Evolutionary conservation across 441 rosid species (phyloP), one percentile per base, ranked within the genome.

Genomic region (Capsella rubella): DNA sequence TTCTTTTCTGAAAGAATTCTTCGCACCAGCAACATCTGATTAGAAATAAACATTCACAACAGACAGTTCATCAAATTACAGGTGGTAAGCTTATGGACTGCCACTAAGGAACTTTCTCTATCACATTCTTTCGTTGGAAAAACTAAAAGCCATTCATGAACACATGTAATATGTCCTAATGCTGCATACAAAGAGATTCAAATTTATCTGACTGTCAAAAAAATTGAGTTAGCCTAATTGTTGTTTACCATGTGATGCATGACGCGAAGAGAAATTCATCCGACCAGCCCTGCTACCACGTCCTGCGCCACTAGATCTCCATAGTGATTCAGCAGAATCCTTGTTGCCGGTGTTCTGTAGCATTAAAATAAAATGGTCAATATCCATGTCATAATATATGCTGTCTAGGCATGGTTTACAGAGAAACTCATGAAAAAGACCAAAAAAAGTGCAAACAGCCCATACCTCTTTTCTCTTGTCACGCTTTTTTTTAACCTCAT

Each of bases 401-500:
- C 6, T 42, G 11, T 71, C 18, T 15, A 13, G 57, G 53, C 50
- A 68, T 34, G 15, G n/a, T 32, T 62, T 29, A 47, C 42, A 56
- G 15, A 55, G 4, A 62, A 53, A 47, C 47, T 6, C 56, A 69
- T 18, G n/a, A 78, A 29, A 13, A 40, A 37, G 14, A 63, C 65
- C n/a, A 53, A 52, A 61, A 13, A 50, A 73, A 46, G 6, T 16
- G 34, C 47, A 47, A 47, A 62, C 27, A 66, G 35, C 35, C 3
- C 18, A 60, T 83, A 91, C 98, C 88, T 91, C 97, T 81, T 91
- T 93, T 64, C 77, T 90, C 79, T 80, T 83, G 72, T 87, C 97
- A 18, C 96, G 95, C 73, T 84, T 93, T 51, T 91, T 88, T 81
- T 82, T 91, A 63, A 93, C 98, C 85, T 88, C 97, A 61, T 76